A percentile compares a stretch with the other conserved stretches of the same genome.
phyloP scores from a whole-genome alignment of 768 basidiomycete species.

The Lanmaoa rubissima region DNA sequence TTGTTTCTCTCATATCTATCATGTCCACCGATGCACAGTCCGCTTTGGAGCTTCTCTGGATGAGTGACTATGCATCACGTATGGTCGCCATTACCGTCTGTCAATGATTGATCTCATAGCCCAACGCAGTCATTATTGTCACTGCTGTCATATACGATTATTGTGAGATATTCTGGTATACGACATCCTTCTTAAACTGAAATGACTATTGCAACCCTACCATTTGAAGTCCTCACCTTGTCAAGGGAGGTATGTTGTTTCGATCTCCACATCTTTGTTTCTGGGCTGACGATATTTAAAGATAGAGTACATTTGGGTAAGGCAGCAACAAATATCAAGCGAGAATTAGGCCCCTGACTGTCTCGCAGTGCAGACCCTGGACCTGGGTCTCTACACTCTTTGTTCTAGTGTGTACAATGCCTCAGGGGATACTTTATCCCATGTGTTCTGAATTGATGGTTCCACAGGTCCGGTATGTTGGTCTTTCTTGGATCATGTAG shows the following conservation, averaged over 20 bases:
- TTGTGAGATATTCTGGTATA: neutral
- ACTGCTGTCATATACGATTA: too few relatives aligned
- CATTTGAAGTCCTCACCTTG: neutral
- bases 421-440: neutral
- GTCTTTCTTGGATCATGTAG: too few relatives aligned
- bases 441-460: neutral
- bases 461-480: too few relatives aligned
- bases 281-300: neutral
- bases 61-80: neutral
- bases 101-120: neutral
- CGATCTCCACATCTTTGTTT: neutral
- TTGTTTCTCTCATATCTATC: neutral
- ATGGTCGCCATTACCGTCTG: neutral
- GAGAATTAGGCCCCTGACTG: neutral
- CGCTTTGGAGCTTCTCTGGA: neutral
- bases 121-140: neutral
- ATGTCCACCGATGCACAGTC: neutral
- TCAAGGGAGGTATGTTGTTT: neutral
- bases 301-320: slow-evolving; percentile 5
- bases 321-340: neutral
- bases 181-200: neutral
- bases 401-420: neutral
- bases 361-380: neutral
- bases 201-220: neutral
- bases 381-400: neutral